phyloP scores from a whole-genome alignment of 768 basidiomycete genomes.

The Termitomyces titanicus region DNA sequence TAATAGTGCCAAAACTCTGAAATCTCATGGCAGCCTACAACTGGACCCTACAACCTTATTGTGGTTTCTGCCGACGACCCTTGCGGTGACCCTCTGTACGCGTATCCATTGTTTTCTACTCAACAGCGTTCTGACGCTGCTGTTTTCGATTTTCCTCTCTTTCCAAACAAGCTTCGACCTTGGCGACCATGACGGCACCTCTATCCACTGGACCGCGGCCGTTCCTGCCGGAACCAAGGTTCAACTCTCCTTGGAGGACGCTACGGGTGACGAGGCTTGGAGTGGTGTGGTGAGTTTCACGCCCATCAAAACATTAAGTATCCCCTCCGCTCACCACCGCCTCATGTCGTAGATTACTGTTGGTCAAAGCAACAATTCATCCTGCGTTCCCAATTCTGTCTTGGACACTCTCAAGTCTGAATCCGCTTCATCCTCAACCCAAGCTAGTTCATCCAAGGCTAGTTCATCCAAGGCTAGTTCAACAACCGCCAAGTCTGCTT shows the following conservation, averaged over 20 bases:
- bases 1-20: conserved; percentile 48
- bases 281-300: conserved; percentile 45
- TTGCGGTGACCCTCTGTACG: conserved; percentile 63
- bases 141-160: not conserved
- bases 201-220: conserved; percentile 40
- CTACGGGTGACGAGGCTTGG: conserved; percentile 61
- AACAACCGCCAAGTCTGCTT: conserved; percentile 2
- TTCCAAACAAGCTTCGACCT: conserved; percentile 48
- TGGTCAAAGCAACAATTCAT: conserved; percentile 30
- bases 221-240: conserved; percentile 47
- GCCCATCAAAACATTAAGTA: conserved; percentile 8
- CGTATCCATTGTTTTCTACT: conserved; percentile 20
- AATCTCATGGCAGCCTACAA: conserved; percentile 49
- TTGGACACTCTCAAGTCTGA: conserved; percentile 4
- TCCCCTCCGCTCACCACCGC: conserved; percentile 3
- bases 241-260: conserved; percentile 52
- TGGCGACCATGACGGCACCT: conserved; percentile 46
- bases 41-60: conserved; percentile 55
- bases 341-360: conserved; percentile 34
- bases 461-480: not conserved
- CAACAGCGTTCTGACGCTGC: not conserved
- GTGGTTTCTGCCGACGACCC: conserved; percentile 48
- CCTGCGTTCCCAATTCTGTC: conserved; percentile 29
- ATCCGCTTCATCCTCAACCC: conserved; percentile 16
- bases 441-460: not conserved